Evolutionary conservation across 192 early-diverging fungal genomes (phyloP), one percentile per base, ranked within the genome.

Genomic region (Phlyctochytrium arcticum): DNA sequence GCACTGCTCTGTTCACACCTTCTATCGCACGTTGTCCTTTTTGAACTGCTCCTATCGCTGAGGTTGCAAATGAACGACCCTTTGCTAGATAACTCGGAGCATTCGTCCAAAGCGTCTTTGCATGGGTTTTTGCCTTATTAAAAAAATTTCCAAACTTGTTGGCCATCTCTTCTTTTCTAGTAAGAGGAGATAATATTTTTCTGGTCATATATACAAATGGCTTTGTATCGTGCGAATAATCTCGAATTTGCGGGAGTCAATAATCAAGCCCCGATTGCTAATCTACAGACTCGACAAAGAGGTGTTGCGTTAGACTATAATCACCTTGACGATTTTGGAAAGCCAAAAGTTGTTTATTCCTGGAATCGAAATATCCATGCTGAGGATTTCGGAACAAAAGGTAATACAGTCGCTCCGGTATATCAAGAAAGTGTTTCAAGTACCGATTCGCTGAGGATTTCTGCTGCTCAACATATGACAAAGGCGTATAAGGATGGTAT

Each of bases 401-500:
- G 8, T 1, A 29, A 48, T 3, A 33, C 24, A 2, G 46, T 33
- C 1, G 33, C 0, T 31, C 60, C 48, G 0, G 30, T 34, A 27
- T 21, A 62, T 29, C 26, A 23, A 17, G 7, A 48, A 30, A 1
- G 29, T 1, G 17, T 53, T 1, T 51, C 60, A 17, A 32, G 26
- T 2, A 27, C 21, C 8, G 60, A 62, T 12, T n/a, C 19, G 10
- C 46, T 62, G 21, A 10, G 33, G 9, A 1, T 62, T 1, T 62
- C 60, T 2, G 60, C 44, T 17, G 29, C 19, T 9, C 48, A 30
- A 32, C 60, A 50, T 19, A 24, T 9, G 1, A 65, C 62, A 1
- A 54, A 65, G 30, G 62, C 58, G 2, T 60, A 60, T 39, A 60
- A 47, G 33, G 58, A 60, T 47, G 58, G 37, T 47, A 2, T 60